A percentile compares a stretch with the other conserved stretches of the same genome.
Conservation (phyloP, 2,329 filamentous ascomycete genomes). For the Penicillium sp. region DNA sequence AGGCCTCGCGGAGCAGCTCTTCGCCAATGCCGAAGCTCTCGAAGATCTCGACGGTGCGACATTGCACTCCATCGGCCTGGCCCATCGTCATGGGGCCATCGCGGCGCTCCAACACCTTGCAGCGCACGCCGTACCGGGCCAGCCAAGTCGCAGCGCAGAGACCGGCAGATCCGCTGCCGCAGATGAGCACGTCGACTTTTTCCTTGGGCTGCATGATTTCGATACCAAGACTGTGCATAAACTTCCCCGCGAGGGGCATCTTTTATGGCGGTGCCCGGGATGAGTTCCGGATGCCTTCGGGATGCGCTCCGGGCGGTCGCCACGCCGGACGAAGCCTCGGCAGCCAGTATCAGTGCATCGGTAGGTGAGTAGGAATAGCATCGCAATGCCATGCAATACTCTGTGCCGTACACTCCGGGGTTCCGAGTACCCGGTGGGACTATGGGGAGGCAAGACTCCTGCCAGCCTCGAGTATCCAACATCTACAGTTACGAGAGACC, state of each 20-base stretch:
- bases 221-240: not conserved
- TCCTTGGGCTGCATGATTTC: conserved; percentile 19
- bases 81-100: conserved; percentile 60
- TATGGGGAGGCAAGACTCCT: too few species aligned
- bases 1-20: conserved; percentile 60
- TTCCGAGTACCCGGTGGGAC: not conserved
- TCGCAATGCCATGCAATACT: not conserved
- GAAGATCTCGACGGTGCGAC: conserved; percentile 65
- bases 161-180: conserved; percentile 65
- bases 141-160: conserved; percentile 66
- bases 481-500: not conserved
- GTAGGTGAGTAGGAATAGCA: too few species aligned
- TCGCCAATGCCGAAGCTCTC: conserved; percentile 63
- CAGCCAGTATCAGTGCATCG: not conserved
- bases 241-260: conserved; percentile 2
- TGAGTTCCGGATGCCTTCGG: not conserved
- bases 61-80: conserved; percentile 68
- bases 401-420: too few species aligned
- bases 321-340: conserved; percentile 1
- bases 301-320: not conserved
- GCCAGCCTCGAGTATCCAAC: too few species aligned
- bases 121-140: conserved; percentile 59
- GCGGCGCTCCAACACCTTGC: conserved; percentile 62
- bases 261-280: conserved; percentile 4
- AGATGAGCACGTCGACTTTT: conserved; percentile 61